Conservation (phyloP, 2,329 filamentous ascomycete species). For the Colletotrichum filicis region DNA sequence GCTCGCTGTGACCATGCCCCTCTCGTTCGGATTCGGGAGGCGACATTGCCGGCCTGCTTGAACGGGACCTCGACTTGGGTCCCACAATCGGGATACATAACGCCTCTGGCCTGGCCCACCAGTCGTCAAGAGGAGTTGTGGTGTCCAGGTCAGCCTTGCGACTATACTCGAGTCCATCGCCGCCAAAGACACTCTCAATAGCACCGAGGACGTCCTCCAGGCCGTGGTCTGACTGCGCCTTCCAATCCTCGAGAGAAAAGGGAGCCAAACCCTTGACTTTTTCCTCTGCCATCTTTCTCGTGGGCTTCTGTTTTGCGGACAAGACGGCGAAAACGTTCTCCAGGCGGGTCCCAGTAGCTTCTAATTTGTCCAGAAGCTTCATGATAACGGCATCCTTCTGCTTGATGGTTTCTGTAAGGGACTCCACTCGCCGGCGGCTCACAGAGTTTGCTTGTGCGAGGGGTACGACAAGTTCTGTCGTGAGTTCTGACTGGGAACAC, state of each 20-base stretch:
- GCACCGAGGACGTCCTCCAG: constrained; percentile 48
- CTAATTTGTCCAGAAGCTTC: constrained; percentile 65
- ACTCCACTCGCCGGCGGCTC: constrained; percentile 52
- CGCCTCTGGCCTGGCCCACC: constrained; percentile 53
- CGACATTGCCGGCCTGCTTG: constrained; percentile 6
- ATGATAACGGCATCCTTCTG: constrained; percentile 64
- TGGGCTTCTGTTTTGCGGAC: constrained; percentile 56
- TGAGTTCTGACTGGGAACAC: constrained; percentile 52
- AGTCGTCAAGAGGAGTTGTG: constrained; percentile 53
- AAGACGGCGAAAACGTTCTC: constrained; percentile 65
- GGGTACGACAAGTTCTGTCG: constrained; percentile 62
- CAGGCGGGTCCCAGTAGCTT: constrained; percentile 60
- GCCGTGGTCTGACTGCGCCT: constrained; percentile 39
- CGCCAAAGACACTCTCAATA: constrained; percentile 55
- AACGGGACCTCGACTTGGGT: constrained; percentile 5
- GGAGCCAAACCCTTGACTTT: constrained; percentile 63
- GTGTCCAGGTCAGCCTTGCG: constrained; percentile 44
- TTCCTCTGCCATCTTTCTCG: constrained; percentile 55
- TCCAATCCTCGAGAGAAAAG: constrained; percentile 57
- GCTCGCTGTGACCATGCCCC: neutral
- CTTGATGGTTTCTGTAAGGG: constrained; percentile 54
- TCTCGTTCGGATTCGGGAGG: constrained; percentile 36
- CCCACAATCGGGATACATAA: constrained; percentile 18
- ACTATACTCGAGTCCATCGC: constrained; percentile 44
- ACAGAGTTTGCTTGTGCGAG: constrained; percentile 59